Conservation (phyloP, 2,329 filamentous ascomycete genomes). For the Coniochaeta prunicola region DNA sequence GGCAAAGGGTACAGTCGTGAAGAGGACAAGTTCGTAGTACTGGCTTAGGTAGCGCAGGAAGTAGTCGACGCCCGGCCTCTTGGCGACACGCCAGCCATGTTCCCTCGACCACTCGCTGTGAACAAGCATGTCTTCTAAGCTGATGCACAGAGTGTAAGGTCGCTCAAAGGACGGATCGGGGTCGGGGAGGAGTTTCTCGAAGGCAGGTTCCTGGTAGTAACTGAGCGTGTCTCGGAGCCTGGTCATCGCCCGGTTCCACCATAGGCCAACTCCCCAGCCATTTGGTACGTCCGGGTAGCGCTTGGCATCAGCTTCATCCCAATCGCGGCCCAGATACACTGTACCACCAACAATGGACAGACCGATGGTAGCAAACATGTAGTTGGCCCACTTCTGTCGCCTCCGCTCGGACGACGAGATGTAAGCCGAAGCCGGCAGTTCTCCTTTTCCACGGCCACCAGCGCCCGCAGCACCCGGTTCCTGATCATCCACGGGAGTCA, state of each 20-base stretch:
- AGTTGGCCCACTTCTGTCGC: conserved; percentile 68
- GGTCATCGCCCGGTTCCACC: conserved; percentile 75
- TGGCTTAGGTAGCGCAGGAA: conserved; percentile 94
- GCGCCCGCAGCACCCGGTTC: conserved; percentile 31
- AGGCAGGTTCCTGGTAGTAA: conserved; percentile 95
- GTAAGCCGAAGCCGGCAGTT: conserved; percentile 73
- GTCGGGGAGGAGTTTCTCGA: conserved; percentile 85
- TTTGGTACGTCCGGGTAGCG: conserved; percentile 66
- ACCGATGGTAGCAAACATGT: conserved; percentile 59
- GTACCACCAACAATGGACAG: conserved; percentile 49
- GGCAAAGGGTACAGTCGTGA: conserved; percentile 79
- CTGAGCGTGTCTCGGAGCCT: conserved; percentile 69
- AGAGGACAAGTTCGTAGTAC: conserved; percentile 96
- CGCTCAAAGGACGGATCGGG: conserved; percentile 71
- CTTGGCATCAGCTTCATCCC: conserved; percentile 71
- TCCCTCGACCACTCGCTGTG: conserved; percentile 93
- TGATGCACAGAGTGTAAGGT: conserved; percentile 88
- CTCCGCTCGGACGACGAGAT: conserved; percentile 85
- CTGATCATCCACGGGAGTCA: conserved; percentile 29
- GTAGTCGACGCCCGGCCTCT: conserved; percentile 92
- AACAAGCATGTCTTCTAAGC: conserved; percentile 86
- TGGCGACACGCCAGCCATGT: conserved; percentile 91
- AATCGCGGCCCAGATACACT: conserved; percentile 79
- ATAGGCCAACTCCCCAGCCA: conserved; percentile 67
- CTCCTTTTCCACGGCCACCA: conserved; percentile 50